phyloP scores from a whole-genome alignment of 169 alveolate species.

The Eimeria necatrix region DNA sequence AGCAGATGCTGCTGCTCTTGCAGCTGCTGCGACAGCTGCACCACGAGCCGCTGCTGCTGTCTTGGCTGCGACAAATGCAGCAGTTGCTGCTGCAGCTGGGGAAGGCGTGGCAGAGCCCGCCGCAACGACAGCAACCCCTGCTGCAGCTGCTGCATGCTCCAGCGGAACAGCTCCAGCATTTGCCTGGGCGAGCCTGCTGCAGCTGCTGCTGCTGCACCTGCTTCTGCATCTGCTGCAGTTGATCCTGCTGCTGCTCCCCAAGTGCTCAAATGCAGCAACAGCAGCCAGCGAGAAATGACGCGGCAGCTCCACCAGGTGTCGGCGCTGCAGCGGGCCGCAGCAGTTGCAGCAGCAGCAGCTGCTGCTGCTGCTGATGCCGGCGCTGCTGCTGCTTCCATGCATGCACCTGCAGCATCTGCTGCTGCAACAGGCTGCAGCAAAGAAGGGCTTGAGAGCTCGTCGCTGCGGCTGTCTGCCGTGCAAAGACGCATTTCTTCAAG shows the following conservation, averaged over 20 bases:
- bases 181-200: slow-evolving; percentile 55
- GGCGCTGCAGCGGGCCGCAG: slow-evolving; percentile 54
- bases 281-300: slow-evolving; percentile 36
- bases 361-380: slow-evolving; percentile 55
- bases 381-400: not conserved
- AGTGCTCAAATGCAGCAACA: slow-evolving; percentile 39
- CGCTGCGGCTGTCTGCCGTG: slow-evolving; percentile 36
- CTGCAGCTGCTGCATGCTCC: slow-evolving; percentile 47
- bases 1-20: slow-evolving; percentile 15
- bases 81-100: slow-evolving; percentile 26
- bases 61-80: slow-evolving; percentile 8
- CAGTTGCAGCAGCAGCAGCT: slow-evolving; percentile 60
- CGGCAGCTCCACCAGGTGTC: slow-evolving; percentile 53
- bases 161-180: not conserved
- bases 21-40: slow-evolving; percentile 47
- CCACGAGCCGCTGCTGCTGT: slow-evolving; percentile 31
- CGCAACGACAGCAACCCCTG: not conserved
- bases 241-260: slow-evolving; percentile 18
- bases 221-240: not conserved
- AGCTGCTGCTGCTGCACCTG: slow-evolving; percentile 37
- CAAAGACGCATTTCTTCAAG: slow-evolving; percentile 30
- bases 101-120: slow-evolving; percentile 47
- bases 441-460: slow-evolving; percentile 41
- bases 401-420: slow-evolving; percentile 2
- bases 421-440: slow-evolving; percentile 56